Evolutionary conservation across 2,329 filamentous ascomycete species (phyloP), one percentile per base, ranked within the genome.

Genomic region (Paecilomyces niveus): DNA sequence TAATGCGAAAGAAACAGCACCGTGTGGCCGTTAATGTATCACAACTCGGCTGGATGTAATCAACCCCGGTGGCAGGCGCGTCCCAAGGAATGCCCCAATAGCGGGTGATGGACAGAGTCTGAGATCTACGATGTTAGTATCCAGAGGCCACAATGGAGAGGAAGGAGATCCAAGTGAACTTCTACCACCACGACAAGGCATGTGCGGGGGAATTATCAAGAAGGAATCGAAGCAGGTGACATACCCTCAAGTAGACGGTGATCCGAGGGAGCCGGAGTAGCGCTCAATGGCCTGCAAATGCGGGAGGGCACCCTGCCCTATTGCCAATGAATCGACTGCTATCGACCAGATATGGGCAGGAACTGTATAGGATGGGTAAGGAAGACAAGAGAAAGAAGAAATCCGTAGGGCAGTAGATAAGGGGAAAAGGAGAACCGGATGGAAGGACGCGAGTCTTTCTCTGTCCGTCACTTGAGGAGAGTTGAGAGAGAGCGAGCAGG

Each of bases 1-100:
- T 67, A 65, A 62, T 54, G 54, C 68, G 60, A 65, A 35, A 55
- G 54, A 55, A 53, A 8, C 3, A 9, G 26, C 13, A 13, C 13
- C 13, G 13, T 13, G 9, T 13, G 35, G 9, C 35, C 13, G 35
- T 10, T 45, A 18, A 45, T 1, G 18, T 13, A 52, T 52, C n/a
- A 21, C 35, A 39, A 39, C 35, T 39, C 13, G 35, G 13, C 35
- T 39, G 13, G 15, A 18, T 18, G n/a, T 45, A n/a, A n/a, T 45
- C 35, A 21, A 45, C 35, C 13, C 35, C 35, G 35, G 35, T 18
- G 35, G 35, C 35, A 45, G 35, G 35, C 35, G 35, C 35, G 35
- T 53, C n/a, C 29, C 51, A 53, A 53, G 0, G 5, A 21, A 53
- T 26, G 2, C 15, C 21, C 51, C 5, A n/a, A n/a, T 45, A 18